A percentile compares a stretch with the other conserved stretches of the same genome.
These are phyloP conservation scores for Linanthus parryae DNA, from an alignment of 148 eudicot genomes.

Conservation along the genomic window DNA sequence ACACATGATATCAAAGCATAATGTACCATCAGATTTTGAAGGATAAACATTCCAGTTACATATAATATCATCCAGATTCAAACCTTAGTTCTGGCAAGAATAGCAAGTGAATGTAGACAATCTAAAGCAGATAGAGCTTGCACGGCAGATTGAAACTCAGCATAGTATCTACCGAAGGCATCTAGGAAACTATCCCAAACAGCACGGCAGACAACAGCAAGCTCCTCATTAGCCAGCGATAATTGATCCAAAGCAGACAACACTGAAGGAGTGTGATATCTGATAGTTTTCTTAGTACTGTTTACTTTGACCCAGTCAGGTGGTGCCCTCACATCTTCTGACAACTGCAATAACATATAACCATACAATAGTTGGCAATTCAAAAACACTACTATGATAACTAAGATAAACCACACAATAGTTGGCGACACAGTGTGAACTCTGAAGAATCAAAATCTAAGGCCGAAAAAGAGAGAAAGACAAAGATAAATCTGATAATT, in stretches of 20 bases:
- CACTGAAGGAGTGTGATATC: constrained; percentile 94
- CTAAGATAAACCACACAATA: too few species aligned
- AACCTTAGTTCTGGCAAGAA: constrained; percentile 80
- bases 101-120: constrained; percentile 81
- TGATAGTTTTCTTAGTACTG: constrained; percentile 86
- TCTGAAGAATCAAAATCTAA: too few species aligned
- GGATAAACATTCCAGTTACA: constrained; percentile 3
- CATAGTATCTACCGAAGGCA: constrained; percentile 48
- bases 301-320: constrained; percentile 84
- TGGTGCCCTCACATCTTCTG: constrained; percentile 66
- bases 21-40: constrained; percentile 1
- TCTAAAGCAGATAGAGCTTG: constrained; percentile 90
- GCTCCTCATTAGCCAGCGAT: constrained; percentile 78
- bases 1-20: constrained; percentile 5
- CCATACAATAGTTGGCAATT: too few species aligned
- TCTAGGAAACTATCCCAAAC: constrained; percentile 71
- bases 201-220: constrained; percentile 57
- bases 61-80: constrained; percentile 3
- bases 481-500: too few species aligned
- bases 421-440: too few species aligned
- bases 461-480: too few species aligned
- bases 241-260: constrained; percentile 65
- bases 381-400: too few species aligned
- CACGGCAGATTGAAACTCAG: constrained; percentile 82
- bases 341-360: constrained; percentile 44